Conservation (phyloP, 140 eudicot species). For the Anethum foeniculum region DNA sequence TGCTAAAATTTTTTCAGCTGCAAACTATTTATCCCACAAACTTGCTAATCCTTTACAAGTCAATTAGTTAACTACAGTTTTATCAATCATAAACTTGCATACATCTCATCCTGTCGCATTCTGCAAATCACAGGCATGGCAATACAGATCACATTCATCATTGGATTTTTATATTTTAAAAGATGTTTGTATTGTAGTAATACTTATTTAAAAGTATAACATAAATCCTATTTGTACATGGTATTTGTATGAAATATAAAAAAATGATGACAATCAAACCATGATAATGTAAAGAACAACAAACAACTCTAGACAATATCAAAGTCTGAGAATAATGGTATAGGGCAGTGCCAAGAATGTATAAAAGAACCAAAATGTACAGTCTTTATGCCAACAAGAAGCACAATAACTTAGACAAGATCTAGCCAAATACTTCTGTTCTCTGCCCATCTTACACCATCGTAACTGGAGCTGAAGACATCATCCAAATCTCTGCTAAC, state of each 20-base stretch:
- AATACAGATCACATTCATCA: too few species aligned
- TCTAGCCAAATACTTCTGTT: not conserved
- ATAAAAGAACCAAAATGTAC: not conserved
- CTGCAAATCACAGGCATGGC: too few species aligned
- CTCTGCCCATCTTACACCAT: not conserved
- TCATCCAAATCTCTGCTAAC: conserved; percentile 25
- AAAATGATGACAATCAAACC: not conserved
- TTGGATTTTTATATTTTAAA: too few species aligned
- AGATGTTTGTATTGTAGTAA: too few species aligned
- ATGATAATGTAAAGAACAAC: not conserved
- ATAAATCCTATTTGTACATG: not conserved
- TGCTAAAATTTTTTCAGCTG: too few species aligned
- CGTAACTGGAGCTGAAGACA: not conserved
- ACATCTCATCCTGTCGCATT: too few species aligned
- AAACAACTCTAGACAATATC: not conserved
- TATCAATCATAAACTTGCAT: too few species aligned
- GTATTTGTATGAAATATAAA: not conserved
- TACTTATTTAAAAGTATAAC: too few species aligned
- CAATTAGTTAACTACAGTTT: too few species aligned
- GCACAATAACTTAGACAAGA: conserved; percentile 3
- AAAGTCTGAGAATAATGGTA: conserved; percentile 1
- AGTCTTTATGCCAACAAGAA: conserved; percentile 7
- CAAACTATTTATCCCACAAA: too few species aligned
- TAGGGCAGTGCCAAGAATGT: not conserved
- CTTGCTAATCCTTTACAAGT: too few species aligned